Percentiles rank a stretch among this genome's conserved stretches.
Conservation (phyloP, 2,329 filamentous ascomycete genomes). For the Acrodontium crateriforme region DNA sequence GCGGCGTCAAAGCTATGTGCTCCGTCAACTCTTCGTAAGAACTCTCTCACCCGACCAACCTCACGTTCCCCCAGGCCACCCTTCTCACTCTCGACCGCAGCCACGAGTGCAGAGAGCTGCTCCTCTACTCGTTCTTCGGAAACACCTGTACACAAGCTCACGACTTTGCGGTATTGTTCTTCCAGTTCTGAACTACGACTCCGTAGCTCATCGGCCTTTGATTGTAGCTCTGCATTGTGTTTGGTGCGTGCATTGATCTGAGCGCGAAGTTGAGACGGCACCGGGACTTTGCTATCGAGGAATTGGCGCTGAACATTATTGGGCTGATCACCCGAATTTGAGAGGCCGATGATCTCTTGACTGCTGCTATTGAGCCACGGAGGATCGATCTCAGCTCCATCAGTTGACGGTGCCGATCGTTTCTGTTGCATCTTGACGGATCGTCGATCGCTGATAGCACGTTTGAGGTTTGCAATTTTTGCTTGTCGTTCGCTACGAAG, state of each 20-base stretch:
- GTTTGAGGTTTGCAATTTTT: slow-evolving; percentile 64
- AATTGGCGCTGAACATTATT: slow-evolving; percentile 9
- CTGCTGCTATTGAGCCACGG: slow-evolving; percentile 26
- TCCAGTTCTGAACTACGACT: slow-evolving; percentile 73
- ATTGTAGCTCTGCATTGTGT: slow-evolving; percentile 53
- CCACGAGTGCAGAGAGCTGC: slow-evolving; percentile 63
- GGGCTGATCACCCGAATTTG: slow-evolving; percentile 1
- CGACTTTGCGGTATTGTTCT: slow-evolving; percentile 74
- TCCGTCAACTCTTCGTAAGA: slow-evolving; percentile 64
- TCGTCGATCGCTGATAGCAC: slow-evolving; percentile 49
- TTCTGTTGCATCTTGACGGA: slow-evolving; percentile 29
- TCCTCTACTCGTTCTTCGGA: slow-evolving; percentile 67
- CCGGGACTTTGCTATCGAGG: slow-evolving; percentile 14
- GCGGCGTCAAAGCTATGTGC: too few species aligned
- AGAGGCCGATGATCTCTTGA: slow-evolving; percentile 4
- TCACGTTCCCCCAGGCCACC: slow-evolving; percentile 32
- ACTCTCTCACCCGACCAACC: slow-evolving; percentile 61
- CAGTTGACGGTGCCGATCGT: slow-evolving; percentile 7
- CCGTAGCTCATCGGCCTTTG: slow-evolving; percentile 57
- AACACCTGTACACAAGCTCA: slow-evolving; percentile 72
- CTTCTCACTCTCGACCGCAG: slow-evolving; percentile 77
- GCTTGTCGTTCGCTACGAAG: slow-evolving; percentile 50
- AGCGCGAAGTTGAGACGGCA: slow-evolving; percentile 39
- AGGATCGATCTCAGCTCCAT: slow-evolving; percentile 13
- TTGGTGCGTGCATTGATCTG: slow-evolving; percentile 55